Percentiles rank a stretch among this genome's conserved stretches.
Conservation (phyloP, 1,284 basidiomycete genomes). For the Malassezia equina region DNA sequence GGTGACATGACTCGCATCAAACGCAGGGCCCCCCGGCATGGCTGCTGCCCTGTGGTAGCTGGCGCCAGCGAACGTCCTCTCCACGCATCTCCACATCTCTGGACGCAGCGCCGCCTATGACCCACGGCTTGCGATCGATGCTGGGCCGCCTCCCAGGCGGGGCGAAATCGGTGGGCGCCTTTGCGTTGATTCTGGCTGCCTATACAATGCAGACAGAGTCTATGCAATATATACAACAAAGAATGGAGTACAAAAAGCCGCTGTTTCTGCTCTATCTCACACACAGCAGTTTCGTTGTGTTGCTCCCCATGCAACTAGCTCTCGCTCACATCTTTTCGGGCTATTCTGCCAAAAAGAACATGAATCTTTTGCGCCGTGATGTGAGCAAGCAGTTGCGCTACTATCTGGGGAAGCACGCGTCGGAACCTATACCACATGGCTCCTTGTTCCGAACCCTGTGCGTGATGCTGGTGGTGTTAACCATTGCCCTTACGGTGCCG, state of each 20-base stretch:
- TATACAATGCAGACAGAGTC: constrained; percentile 46
- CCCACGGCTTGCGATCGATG: neutral
- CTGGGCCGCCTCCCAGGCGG: constrained; percentile 10
- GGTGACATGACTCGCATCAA: too few relatives aligned
- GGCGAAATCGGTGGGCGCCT: constrained; percentile 28
- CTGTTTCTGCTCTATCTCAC: constrained; percentile 40
- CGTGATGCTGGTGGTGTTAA: constrained; percentile 27
- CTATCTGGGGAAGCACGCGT: neutral
- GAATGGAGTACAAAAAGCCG: constrained; percentile 40
- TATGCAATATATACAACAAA: constrained; percentile 43
- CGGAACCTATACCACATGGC: neutral
- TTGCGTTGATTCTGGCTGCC: constrained; percentile 30
- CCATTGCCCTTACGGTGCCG: constrained; percentile 37
- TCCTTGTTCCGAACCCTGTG: constrained; percentile 18
- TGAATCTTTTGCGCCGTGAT: constrained; percentile 32
- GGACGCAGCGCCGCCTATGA: neutral
- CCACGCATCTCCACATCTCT: neutral
- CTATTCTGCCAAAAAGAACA: constrained; percentile 24
- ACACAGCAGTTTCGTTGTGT: constrained; percentile 34
- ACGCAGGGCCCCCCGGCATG: too few relatives aligned
- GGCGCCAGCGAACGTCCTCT: too few relatives aligned
- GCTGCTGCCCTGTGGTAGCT: too few relatives aligned
- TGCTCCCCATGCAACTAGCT: constrained; percentile 39
- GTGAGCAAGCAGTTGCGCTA: constrained; percentile 9
- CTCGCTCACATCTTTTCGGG: constrained; percentile 23